Conservation (phyloP, 2,329 filamentous ascomycete species). For the Sporothrix brasiliensis region DNA sequence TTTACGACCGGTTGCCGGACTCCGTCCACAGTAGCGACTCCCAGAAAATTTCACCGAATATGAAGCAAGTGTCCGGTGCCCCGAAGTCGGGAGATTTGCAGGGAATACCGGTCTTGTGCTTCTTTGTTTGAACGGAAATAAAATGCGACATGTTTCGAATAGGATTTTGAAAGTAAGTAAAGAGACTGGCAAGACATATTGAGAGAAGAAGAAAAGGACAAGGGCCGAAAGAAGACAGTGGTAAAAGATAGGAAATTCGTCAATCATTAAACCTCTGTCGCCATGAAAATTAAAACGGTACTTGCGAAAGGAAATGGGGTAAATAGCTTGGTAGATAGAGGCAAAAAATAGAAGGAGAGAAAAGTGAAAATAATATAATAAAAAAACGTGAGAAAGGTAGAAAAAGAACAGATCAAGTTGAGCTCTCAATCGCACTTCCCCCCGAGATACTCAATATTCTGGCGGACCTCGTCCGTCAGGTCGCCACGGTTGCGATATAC, state of each 20-base stretch:
- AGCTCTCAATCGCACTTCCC: slow-evolving; percentile 44
- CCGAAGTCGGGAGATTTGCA: not conserved
- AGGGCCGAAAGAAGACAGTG: not conserved
- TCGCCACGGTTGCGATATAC: slow-evolving; percentile 57
- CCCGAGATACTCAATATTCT: slow-evolving; percentile 60
- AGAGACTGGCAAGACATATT: no score
- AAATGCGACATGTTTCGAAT: not conserved
- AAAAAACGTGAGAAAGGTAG: not conserved
- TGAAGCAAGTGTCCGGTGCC: not conserved
- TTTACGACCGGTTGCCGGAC: not conserved
- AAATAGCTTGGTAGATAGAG: not conserved
- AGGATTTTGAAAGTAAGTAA: not conserved
- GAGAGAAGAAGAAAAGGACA: slow-evolving; percentile 6
- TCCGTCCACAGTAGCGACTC: not conserved
- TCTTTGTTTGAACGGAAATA: slow-evolving; percentile 25
- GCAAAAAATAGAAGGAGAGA: not conserved
- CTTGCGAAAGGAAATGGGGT: not conserved
- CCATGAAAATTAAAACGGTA: slow-evolving; percentile 1
- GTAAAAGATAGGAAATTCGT: slow-evolving; percentile 23
- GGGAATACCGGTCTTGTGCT: slow-evolving; percentile 2
- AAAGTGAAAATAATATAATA: not conserved
- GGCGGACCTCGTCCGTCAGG: slow-evolving; percentile 50
- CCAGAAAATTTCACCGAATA: not conserved
- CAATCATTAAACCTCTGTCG: slow-evolving; percentile 23
- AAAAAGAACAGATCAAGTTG: not conserved